phyloP scores from a whole-genome alignment of 1,139 yeast species.

The Barnettozyma hawaiiensis region DNA sequence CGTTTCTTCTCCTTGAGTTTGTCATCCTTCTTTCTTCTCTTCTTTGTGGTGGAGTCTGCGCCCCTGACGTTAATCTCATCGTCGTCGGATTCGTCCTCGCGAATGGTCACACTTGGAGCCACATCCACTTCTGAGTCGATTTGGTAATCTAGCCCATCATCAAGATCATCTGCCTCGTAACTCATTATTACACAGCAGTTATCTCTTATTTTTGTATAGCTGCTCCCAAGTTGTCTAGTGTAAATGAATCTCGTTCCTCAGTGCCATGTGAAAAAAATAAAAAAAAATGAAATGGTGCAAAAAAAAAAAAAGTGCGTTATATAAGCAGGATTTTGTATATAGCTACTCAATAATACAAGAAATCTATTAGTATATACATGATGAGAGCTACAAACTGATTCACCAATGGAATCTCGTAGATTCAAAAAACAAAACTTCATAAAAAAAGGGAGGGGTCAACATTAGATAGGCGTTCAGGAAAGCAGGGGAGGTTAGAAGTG shows the following conservation, averaged over 20 bases:
- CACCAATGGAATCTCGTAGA: too few relatives aligned
- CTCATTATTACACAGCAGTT: constrained; percentile 5
- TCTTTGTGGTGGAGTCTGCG: constrained; percentile 13
- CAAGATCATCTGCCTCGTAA: constrained; percentile 23
- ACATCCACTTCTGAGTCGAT: constrained; percentile 24
- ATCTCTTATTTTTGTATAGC: too few relatives aligned
- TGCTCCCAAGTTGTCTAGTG: too few relatives aligned
- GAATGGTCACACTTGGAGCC: constrained; percentile 23
- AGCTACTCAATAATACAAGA: too few relatives aligned
- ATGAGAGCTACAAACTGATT: too few relatives aligned
- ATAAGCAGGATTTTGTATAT: neutral
- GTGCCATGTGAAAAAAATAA: too few relatives aligned
- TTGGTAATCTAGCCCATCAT: constrained; percentile 25
- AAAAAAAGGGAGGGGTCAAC: neutral
- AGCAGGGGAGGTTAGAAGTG: neutral
- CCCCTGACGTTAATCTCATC: constrained; percentile 8
- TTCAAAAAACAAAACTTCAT: neutral
- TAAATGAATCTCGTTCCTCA: too few relatives aligned
- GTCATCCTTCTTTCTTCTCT: constrained; percentile 23
- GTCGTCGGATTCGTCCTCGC: constrained; percentile 21
- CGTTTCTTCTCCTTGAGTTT: constrained; percentile 26
- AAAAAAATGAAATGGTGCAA: too few relatives aligned
- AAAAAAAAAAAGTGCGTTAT: neutral
- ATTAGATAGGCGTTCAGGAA: neutral
- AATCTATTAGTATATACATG: too few relatives aligned